Evolutionary conservation across 345 rosid genomes (phyloP).

Genomic region (Lepidium aucheri): DNA sequence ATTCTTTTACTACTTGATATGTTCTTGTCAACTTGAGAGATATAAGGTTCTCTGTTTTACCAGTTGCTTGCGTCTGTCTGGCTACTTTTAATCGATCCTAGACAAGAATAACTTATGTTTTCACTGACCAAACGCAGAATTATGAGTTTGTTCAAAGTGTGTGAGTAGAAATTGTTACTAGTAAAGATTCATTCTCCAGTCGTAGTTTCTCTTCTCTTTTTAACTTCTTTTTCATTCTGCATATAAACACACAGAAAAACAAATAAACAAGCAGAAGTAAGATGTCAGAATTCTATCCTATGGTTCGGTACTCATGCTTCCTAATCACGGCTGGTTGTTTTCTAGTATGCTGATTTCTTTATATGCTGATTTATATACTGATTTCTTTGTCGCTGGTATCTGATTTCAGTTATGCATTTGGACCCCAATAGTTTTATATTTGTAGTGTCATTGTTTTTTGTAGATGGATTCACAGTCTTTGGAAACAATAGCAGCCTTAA

Average conservation of each 20-base stretch:
- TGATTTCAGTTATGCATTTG: too few species aligned
- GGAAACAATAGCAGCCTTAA: too few species aligned
- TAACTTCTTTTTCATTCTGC: constrained; percentile 76
- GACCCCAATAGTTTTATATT: too few species aligned
- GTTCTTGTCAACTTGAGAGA: constrained; percentile 25
- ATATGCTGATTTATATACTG: too few species aligned
- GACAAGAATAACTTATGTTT: not conserved
- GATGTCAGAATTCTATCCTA: not conserved
- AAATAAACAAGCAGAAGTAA: not conserved
- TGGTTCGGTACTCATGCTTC: too few species aligned
- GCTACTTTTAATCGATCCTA: constrained; percentile 12
- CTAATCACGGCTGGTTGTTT: too few species aligned
- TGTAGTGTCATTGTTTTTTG: too few species aligned
- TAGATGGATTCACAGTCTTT: too few species aligned
- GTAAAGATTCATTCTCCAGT: constrained; percentile 51
- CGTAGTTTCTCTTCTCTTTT: constrained; percentile 94
- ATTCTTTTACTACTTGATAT: constrained; percentile 10
- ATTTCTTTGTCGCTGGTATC: too few species aligned
- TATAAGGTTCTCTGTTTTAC: constrained; percentile 28
- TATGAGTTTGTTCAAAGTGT: not conserved
- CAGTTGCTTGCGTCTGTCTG: constrained; percentile 11
- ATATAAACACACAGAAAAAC: not conserved
- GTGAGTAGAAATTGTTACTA: constrained; percentile 35
- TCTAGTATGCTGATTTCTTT: too few species aligned
- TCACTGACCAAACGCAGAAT: not conserved